Percentiles rank a stretch among this genome's conserved stretches.
Conservation (phyloP, 2,329 filamentous ascomycete genomes). For the Pseudogymnoascus sp. region DNA sequence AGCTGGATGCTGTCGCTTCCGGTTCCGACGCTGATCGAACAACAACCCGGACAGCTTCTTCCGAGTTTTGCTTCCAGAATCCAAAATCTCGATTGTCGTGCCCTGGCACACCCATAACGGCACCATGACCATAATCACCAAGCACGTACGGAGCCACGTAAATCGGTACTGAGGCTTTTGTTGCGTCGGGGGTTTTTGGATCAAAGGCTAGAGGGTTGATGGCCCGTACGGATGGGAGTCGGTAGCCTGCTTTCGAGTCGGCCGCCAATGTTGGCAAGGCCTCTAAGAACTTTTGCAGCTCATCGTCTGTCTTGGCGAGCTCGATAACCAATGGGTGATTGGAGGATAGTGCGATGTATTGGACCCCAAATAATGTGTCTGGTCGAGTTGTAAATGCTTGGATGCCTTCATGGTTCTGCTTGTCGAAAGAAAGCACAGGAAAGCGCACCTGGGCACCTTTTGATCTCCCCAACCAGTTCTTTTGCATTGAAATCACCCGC, state of each 20-base stretch:
- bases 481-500: slow-evolving; percentile 72
- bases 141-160: slow-evolving; percentile 81
- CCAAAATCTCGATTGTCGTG: slow-evolving; percentile 71
- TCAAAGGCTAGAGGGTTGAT: slow-evolving; percentile 57
- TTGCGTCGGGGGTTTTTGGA: slow-evolving; percentile 40
- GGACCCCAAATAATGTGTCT: slow-evolving; percentile 79
- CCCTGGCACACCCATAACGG: slow-evolving; percentile 85
- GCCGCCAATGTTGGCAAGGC: slow-evolving; percentile 46
- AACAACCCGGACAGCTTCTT: slow-evolving; percentile 54
- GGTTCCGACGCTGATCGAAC: slow-evolving; percentile 38
- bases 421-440: slow-evolving; percentile 40
- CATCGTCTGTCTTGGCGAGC: slow-evolving; percentile 49
- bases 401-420: slow-evolving; percentile 40
- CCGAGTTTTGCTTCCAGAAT: slow-evolving; percentile 68
- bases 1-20: slow-evolving; percentile 37
- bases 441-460: slow-evolving; percentile 66
- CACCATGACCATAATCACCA: slow-evolving; percentile 76
- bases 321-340: slow-evolving; percentile 60
- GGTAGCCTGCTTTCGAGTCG: slow-evolving; percentile 59
- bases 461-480: slow-evolving; percentile 81
- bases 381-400: slow-evolving; percentile 78
- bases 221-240: slow-evolving; percentile 52
- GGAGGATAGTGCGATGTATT: slow-evolving; percentile 73
- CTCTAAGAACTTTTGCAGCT: slow-evolving; percentile 61
- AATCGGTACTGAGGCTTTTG: slow-evolving; percentile 56